Percentiles rank a stretch among this genome's conserved stretches.
Evolutionary conservation across 306 rosid genomes (phyloP).

Genomic region (Trifolium pratense): DNA sequence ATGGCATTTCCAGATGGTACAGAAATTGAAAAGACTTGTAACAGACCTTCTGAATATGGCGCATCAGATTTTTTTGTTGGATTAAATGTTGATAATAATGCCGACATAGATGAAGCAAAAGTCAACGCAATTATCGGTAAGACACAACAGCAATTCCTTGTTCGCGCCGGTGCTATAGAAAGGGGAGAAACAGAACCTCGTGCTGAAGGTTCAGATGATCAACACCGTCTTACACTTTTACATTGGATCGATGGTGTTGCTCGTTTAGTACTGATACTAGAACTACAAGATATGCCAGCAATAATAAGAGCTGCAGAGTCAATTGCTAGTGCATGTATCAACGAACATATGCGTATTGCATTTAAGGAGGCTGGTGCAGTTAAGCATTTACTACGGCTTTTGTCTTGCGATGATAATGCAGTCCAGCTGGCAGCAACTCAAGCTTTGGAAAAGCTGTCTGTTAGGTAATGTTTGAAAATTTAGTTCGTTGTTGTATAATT

Average conservation of each 20-base stretch:
- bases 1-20: conserved; percentile 87
- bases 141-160: conserved; percentile 80
- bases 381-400: conserved; percentile 65
- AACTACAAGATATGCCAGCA: conserved; percentile 70
- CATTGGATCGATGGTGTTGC: conserved; percentile 92
- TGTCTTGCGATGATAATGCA: conserved; percentile 51
- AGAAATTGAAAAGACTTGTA: conserved; percentile 64
- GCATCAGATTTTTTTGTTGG: conserved; percentile 87
- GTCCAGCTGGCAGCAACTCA: conserved; percentile 57
- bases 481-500: conserved; percentile 31
- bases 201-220: conserved; percentile 52
- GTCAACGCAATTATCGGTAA: conserved; percentile 71
- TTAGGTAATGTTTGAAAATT: conserved; percentile 58
- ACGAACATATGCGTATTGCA: conserved; percentile 76
- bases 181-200: conserved; percentile 52
- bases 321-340: conserved; percentile 78
- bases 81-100: conserved; percentile 58
- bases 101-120: conserved; percentile 73
- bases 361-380: conserved; percentile 95
- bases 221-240: conserved; percentile 57
- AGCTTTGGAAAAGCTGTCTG: conserved; percentile 79
- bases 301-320: conserved; percentile 67
- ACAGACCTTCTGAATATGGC: conserved; percentile 71
- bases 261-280: conserved; percentile 75
- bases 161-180: conserved; percentile 82